phyloP scores from a whole-genome alignment of 2,329 filamentous ascomycete species.

The Diaporthe caulivora region DNA sequence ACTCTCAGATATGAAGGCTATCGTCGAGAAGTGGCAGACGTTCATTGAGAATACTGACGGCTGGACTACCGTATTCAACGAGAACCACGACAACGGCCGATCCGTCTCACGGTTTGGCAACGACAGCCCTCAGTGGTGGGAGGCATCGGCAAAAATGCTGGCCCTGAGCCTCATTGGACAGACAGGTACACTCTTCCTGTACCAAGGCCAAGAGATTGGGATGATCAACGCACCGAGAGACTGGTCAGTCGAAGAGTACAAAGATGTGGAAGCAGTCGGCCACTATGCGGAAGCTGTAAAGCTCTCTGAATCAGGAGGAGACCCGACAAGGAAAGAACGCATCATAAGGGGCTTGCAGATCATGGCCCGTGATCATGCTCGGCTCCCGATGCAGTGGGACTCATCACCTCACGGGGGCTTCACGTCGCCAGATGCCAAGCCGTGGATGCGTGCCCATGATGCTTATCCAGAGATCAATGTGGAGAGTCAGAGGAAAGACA shows the following conservation, averaged over 20 bases:
- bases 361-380: conserved; percentile 72
- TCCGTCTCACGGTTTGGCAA: conserved; percentile 67
- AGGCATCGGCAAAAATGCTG: conserved; percentile 64
- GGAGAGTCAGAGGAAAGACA: conserved; percentile 58
- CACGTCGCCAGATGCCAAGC: conserved; percentile 55
- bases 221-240: conserved; percentile 67
- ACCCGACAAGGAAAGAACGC: conserved; percentile 59
- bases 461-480: conserved; percentile 69
- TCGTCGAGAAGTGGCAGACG: conserved; percentile 61
- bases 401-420: conserved; percentile 71
- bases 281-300: conserved; percentile 61
- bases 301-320: conserved; percentile 44
- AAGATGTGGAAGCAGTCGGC: conserved; percentile 65
- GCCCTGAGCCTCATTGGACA: conserved; percentile 62
- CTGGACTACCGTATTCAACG: conserved; percentile 72
- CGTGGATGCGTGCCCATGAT: conserved; percentile 79
- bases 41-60: conserved; percentile 63
- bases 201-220: conserved; percentile 73
- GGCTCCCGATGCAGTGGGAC: conserved; percentile 77
- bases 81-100: conserved; percentile 74
- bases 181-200: conserved; percentile 68
- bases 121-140: conserved; percentile 57
- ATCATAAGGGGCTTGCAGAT: conserved; percentile 56
- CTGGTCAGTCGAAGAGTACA: conserved; percentile 66
- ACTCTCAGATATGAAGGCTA: conserved; percentile 57